Base-by-base conservation (phyloP, 2,329 filamentous ascomycete species). In the Aspergillus transmontanensis region DNA sequence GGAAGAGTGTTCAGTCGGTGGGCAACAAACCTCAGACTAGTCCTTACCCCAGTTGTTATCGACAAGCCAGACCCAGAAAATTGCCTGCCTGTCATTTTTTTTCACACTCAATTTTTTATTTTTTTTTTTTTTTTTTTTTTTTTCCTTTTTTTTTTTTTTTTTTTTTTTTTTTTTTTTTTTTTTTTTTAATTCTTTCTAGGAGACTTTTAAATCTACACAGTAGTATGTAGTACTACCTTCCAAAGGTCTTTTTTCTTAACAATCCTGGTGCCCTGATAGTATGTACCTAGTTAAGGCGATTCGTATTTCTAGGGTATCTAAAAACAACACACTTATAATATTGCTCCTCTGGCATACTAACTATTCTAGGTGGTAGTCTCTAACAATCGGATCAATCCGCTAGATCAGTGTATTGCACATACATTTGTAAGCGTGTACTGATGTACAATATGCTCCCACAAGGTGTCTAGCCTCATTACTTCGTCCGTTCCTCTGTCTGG, bases 1-100 rank as follows among this genome's bases (percentile, higher is more conserved):
- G 57, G 59, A 58, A 59, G 51, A 58, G 43, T 59, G 45, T 58
- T 41, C 34, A 36, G 28, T 51, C 26, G 56, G 56, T 58, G 56
- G 56, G 28, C 39, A 46, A 46, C 57, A 48, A 41, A 30, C 46
- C 58, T 57, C 55, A 39, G 61, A 53, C 61, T 58, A 58, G 56
- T 58, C 51, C 23, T 28, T 57, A 53, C 34, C 36, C 57, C 43
- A 51, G 51, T 28, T 26, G 51, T 55, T 55, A 55, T 55, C 51
- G 51, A 39, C 51, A 55, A 55, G 41, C 57, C 57, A 51, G 45
- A 59, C 34, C 57, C 45, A 59, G 46, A 51, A 19, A 41, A 41
- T 9, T 21, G 16, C 23, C 57, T 59, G 36, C n/a, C 43, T 59
- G 58, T 34, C 48, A 53, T 43, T 59, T 45, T 50, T 26, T 58